Percentiles rank a stretch among this genome's conserved stretches.
Evolutionary conservation across 2,329 filamentous ascomycete species (phyloP).

Genomic region (Fusarium sp.): DNA sequence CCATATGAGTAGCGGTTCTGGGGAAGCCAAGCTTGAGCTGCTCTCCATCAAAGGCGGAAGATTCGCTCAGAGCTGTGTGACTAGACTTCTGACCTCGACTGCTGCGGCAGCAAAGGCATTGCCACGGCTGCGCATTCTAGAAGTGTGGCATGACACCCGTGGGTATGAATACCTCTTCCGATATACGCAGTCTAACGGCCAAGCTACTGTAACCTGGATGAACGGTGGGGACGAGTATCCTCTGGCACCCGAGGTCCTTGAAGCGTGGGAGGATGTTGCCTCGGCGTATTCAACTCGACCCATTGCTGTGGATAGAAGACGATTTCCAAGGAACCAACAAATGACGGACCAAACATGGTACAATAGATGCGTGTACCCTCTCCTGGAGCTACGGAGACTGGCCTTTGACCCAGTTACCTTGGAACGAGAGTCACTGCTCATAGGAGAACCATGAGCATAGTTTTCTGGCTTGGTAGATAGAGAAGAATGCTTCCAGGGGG

Average conservation of each 20-base stretch:
- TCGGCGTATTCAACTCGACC: neutral
- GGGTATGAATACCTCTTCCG: constrained; percentile 2
- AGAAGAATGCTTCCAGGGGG: neutral
- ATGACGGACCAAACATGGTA: neutral
- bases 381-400: neutral
- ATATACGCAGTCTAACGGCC: neutral
- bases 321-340: neutral
- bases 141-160: neutral
- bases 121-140: neutral
- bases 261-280: neutral
- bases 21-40: neutral
- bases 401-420: neutral
- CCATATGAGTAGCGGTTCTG: neutral
- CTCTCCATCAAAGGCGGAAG: neutral
- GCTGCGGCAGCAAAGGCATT: neutral
- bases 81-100: neutral
- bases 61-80: neutral
- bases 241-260: neutral
- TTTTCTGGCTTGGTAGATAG: too few relatives aligned
- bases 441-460: neutral
- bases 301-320: neutral
- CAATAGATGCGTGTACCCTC: neutral
- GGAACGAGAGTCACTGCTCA: neutral
- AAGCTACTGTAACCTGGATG: constrained; percentile 12
- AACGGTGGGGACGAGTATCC: neutral